Evolutionary conservation across 2,329 filamentous ascomycete genomes (phyloP).

Genomic region (Chaetomium globosum): DNA sequence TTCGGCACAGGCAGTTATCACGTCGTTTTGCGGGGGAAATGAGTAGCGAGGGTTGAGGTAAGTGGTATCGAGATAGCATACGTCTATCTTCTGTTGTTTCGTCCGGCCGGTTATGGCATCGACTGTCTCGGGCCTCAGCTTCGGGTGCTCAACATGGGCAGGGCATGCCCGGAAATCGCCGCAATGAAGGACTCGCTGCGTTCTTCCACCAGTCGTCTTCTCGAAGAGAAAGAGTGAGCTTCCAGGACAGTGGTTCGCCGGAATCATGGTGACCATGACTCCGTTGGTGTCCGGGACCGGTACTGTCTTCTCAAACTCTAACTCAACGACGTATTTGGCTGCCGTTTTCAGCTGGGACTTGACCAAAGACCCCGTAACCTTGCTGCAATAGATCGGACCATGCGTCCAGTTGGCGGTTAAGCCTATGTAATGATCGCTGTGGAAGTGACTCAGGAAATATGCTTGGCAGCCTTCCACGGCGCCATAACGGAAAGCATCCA

Average conservation of each 20-base stretch:
- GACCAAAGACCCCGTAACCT: constrained; percentile 86
- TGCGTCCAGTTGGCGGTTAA: constrained; percentile 86
- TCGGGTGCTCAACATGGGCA: constrained; percentile 78
- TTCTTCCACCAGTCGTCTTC: constrained; percentile 65
- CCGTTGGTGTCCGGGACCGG: constrained; percentile 82
- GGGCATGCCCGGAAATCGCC: constrained; percentile 93
- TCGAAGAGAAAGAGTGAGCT: constrained; percentile 93
- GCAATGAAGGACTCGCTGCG: constrained; percentile 87
- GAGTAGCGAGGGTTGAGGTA: constrained; percentile 95
- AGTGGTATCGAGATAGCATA: constrained; percentile 96
- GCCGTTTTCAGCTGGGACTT: constrained; percentile 83
- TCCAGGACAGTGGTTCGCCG: constrained; percentile 94
- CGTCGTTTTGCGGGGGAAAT: constrained; percentile 85
- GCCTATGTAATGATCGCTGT: constrained; percentile 96
- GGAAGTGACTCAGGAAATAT: constrained; percentile 97
- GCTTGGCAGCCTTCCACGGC: constrained; percentile 89
- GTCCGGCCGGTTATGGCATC: constrained; percentile 71
- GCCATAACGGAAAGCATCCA: constrained; percentile 95
- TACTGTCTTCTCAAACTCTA: constrained; percentile 80
- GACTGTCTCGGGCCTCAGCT: constrained; percentile 73
- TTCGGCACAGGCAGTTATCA: constrained; percentile 83
- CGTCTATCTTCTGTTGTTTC: constrained; percentile 84
- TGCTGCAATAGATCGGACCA: constrained; percentile 95
- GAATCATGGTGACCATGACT: constrained; percentile 88
- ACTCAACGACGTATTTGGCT: constrained; percentile 77